Evolutionary conservation across 148 eudicot genomes (phyloP), one percentile per base, ranked within the genome.

Genomic region (Camellia granthamiana): DNA sequence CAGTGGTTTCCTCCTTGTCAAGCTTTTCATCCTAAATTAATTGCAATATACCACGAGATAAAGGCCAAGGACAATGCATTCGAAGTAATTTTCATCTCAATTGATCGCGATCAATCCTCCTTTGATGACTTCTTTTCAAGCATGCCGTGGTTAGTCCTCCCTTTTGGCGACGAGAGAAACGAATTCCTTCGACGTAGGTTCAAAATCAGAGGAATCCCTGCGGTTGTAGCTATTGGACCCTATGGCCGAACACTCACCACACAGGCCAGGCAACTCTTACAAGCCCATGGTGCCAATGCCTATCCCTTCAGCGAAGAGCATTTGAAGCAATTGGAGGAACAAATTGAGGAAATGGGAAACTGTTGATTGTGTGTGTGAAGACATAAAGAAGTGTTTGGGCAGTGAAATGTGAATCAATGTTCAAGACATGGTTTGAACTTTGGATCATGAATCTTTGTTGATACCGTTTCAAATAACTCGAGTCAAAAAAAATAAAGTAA

Each of bases 1-100:
- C 87, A 90, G 47, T 93, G 97, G 97, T 93, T 93, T 72, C 92
- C 93, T 58, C 95, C 95, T 1, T 93, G 97, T 78, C 95, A 92
- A 41, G 90, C 90, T 5, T 93, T 93, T 81, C 80, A 85, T 21
- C 89, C 93, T n/a, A 86, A 82, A 56, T 90, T 93, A 18, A 71
- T 88, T 49, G 83, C 85, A 88, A 83, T 83, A 7, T 93, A 91
- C 77, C 72, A 90, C 61, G 78, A 88, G 69, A 89, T 91, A 46
- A 93, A 93, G 72, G 83, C 81, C 64, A 85, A 83, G 44, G 82
- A 86, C 8, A 77, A 76, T 15, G 86, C 81, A 52, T 79, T 93
- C 63, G 97, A 93, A 80, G 80, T 93, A 42, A 86, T 93, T 71
- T 93, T 87, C 79, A 87, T 93, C 82, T 93, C 95, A 0, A 87